Conservation (phyloP, 2,329 filamentous ascomycete species). For the Paecilomyces dactylethromorphus region DNA sequence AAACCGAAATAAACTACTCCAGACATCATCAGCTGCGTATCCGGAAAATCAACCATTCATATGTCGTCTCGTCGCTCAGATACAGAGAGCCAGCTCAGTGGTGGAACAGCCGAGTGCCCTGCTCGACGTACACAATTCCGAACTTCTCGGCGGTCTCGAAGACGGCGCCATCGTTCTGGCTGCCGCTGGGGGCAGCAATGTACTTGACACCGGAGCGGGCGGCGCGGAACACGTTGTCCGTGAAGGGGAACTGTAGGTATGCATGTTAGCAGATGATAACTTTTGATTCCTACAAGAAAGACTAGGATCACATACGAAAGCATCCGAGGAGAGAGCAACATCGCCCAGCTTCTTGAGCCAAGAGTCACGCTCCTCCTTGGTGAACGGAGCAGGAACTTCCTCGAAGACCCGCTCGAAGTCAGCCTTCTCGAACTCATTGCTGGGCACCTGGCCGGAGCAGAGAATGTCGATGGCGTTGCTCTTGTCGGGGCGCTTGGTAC, state of each 20-base stretch:
- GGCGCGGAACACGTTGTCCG: slow-evolving; percentile 93
- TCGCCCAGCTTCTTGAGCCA: slow-evolving; percentile 72
- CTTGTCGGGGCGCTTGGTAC: slow-evolving; percentile 93
- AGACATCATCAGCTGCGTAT: not conserved
- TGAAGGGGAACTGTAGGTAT: slow-evolving; percentile 78
- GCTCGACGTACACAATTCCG: slow-evolving; percentile 90
- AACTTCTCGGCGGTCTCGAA: slow-evolving; percentile 85
- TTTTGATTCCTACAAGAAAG: not conserved
- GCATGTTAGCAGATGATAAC: slow-evolving; percentile 3
- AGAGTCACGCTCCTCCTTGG: slow-evolving; percentile 71
- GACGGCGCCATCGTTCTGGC: slow-evolving; percentile 41
- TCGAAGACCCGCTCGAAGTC: slow-evolving; percentile 88
- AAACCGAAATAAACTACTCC: not conserved
- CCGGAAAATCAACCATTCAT: not conserved
- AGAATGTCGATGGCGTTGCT: slow-evolving; percentile 96
- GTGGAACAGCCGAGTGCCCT: slow-evolving; percentile 90
- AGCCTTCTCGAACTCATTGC: slow-evolving; percentile 73
- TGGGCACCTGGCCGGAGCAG: slow-evolving; percentile 82
- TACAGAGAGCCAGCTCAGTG: slow-evolving; percentile 52
- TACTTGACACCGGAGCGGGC: slow-evolving; percentile 88
- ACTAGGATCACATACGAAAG: slow-evolving; percentile 63
- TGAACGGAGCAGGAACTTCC: slow-evolving; percentile 76
- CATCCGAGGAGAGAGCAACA: slow-evolving; percentile 87
- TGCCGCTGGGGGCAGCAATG: slow-evolving; percentile 86
- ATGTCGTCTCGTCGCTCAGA: not conserved